A percentile compares a stretch with the other conserved stretches of the same genome.
Conservation (phyloP, 2,329 filamentous ascomycete species). For the Aspergillus melleus region DNA sequence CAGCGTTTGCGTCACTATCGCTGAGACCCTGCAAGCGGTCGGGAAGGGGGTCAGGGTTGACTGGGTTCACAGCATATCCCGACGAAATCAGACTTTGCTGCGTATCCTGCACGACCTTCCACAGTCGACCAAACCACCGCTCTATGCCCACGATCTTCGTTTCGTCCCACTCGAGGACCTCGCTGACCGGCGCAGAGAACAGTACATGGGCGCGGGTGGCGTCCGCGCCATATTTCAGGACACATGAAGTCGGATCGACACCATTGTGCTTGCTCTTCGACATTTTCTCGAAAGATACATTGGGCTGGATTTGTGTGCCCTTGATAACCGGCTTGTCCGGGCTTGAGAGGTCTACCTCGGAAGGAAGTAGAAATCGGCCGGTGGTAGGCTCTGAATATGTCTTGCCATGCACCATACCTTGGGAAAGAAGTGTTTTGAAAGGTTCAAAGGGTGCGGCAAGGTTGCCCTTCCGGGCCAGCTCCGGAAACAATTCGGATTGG, state of each 20-base stretch:
- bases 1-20: conserved; percentile 49
- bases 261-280: conserved; percentile 94
- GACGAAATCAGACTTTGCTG: conserved; percentile 25
- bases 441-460: conserved; percentile 61
- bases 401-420: conserved; percentile 91
- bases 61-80: conserved; percentile 23
- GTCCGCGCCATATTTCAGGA: conserved; percentile 76
- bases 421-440: conserved; percentile 78
- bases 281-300: conserved; percentile 82
- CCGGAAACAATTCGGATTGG: conserved; percentile 44
- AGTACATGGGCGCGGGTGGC: conserved; percentile 82
- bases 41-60: conserved; percentile 27
- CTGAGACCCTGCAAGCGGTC: conserved; percentile 32
- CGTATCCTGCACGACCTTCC: conserved; percentile 55
- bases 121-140: conserved; percentile 72
- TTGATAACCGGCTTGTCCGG: conserved; percentile 61
- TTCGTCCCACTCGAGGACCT: conserved; percentile 86
- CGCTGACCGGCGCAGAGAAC: conserved; percentile 81
- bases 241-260: conserved; percentile 74
- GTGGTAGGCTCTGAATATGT: conserved; percentile 74
- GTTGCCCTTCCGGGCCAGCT: conserved; percentile 36
- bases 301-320: conserved; percentile 59
- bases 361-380: conserved; percentile 73
- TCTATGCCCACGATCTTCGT: conserved; percentile 77
- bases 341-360: conserved; percentile 67